phyloP scores from a whole-genome alignment of 2,329 filamentous ascomycete species.

The Colletotrichum trifolii region DNA sequence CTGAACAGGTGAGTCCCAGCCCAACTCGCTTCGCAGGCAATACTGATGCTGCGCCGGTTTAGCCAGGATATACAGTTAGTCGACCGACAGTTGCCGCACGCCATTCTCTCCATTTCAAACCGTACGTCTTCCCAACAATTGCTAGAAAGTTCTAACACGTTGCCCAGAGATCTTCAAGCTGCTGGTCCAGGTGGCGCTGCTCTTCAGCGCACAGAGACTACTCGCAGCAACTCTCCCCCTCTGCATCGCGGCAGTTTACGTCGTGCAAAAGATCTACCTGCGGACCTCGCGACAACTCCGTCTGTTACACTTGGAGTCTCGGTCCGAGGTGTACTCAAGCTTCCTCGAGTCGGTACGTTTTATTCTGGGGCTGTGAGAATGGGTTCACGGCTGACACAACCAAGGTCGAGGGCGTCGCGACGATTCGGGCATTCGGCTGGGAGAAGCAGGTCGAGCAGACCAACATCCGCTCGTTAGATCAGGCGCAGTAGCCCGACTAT shows the following conservation, averaged over 20 bases:
- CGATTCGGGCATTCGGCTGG: constrained; percentile 68
- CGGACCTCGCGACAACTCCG: constrained; percentile 56
- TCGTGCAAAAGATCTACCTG: constrained; percentile 51
- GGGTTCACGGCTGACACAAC: background rate
- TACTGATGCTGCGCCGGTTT: constrained; percentile 32
- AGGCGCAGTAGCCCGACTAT: constrained; percentile 67
- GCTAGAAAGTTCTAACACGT: background rate
- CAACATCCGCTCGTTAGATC: constrained; percentile 61
- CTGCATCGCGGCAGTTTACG: constrained; percentile 40
- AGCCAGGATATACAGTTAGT: constrained; percentile 43
- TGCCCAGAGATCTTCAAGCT: constrained; percentile 25
- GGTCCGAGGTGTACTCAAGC: constrained; percentile 51
- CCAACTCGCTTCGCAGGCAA: no score
- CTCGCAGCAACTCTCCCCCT: constrained; percentile 43
- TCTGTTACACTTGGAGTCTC: constrained; percentile 54
- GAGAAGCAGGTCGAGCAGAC: constrained; percentile 52
- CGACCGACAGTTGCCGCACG: constrained; percentile 33
- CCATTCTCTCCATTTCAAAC: constrained; percentile 9
- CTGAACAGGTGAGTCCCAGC: constrained; percentile 30
- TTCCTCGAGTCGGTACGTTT: constrained; percentile 53
- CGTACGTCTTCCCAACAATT: background rate
- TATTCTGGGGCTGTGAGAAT: no score
- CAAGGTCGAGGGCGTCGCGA: constrained; percentile 54
- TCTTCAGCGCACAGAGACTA: constrained; percentile 27
- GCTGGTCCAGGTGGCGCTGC: background rate